A percentile compares a stretch with the other conserved stretches of the same genome.
Conservation (phyloP, 2,329 filamentous ascomycete genomes). For the Coniochaeta prunicola region DNA sequence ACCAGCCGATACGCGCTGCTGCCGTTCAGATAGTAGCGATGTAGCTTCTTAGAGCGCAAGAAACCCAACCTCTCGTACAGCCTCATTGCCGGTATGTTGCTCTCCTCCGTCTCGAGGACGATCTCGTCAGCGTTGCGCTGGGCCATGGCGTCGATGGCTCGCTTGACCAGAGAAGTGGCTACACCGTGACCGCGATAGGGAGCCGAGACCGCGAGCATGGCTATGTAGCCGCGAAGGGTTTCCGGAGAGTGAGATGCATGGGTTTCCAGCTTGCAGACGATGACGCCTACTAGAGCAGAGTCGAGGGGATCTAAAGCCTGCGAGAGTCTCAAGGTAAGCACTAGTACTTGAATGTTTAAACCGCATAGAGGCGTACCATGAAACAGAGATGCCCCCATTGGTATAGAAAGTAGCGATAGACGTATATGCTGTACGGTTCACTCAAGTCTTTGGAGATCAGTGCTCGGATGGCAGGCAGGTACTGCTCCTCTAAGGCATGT, state of each 20-base stretch:
- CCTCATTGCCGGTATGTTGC: conserved; percentile 81
- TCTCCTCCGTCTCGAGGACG: conserved; percentile 92
- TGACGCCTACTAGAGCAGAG: conserved; percentile 71
- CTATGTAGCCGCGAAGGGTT: conserved; percentile 84
- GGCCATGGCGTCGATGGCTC: conserved; percentile 87
- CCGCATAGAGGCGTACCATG: conserved; percentile 53
- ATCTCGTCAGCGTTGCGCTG: conserved; percentile 82
- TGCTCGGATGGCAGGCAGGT: conserved; percentile 81
- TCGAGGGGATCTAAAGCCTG: conserved; percentile 55
- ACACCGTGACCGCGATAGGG: conserved; percentile 78
- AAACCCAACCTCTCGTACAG: conserved; percentile 93
- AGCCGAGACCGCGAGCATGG: conserved; percentile 90
- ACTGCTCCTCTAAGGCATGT: conserved; percentile 50
- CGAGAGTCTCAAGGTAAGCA: neutral
- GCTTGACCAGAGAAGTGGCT: conserved; percentile 79
- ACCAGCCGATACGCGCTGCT: conserved; percentile 90
- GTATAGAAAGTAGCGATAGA: conserved; percentile 95
- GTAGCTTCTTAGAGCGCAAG: conserved; percentile 81
- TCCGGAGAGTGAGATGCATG: conserved; percentile 74
- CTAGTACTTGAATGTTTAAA: neutral
- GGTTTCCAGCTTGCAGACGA: conserved; percentile 89
- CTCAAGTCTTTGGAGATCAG: conserved; percentile 94
- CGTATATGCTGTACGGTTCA: conserved; percentile 98
- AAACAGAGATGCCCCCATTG: conserved; percentile 98
- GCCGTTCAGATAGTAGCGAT: conserved; percentile 93